These are phyloP conservation scores for Capronia epimyces DNA, from an alignment of 2,329 filamentous ascomycete species.

Conservation along the genomic window DNA sequence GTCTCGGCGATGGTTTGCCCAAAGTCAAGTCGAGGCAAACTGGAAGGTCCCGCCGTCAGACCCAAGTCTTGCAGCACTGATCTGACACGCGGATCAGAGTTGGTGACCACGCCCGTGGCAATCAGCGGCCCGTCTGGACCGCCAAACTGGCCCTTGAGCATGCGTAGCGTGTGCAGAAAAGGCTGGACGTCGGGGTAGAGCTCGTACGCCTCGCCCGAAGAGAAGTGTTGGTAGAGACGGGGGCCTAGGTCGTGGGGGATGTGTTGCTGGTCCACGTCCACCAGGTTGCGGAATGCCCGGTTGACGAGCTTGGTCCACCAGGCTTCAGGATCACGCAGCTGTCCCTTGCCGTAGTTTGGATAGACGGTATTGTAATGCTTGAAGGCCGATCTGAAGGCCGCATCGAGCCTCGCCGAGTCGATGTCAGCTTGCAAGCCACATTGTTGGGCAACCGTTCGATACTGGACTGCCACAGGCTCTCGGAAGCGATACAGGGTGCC, in stretches of 20 bases:
- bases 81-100: slow-evolving; percentile 43
- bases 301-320: slow-evolving; percentile 44
- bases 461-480: slow-evolving; percentile 38
- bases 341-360: slow-evolving; percentile 43
- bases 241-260: slow-evolving; percentile 36
- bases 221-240: slow-evolving; percentile 37
- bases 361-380: slow-evolving; percentile 32
- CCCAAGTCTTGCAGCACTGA: slow-evolving; percentile 39
- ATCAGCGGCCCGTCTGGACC: slow-evolving; percentile 31
- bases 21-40: slow-evolving; percentile 28
- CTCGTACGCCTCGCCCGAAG: slow-evolving; percentile 38
- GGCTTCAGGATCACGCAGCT: slow-evolving; percentile 35
- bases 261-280: slow-evolving; percentile 22
- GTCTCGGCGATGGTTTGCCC: background rate
- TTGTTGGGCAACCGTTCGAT: slow-evolving; percentile 36
- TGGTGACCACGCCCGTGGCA: slow-evolving; percentile 42
- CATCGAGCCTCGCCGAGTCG: slow-evolving; percentile 27
- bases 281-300: slow-evolving; percentile 35
- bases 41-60: slow-evolving; percentile 34
- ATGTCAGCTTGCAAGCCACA: slow-evolving; percentile 32
- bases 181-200: slow-evolving; percentile 38
- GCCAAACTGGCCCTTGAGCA: slow-evolving; percentile 21
- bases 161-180: slow-evolving; percentile 35
- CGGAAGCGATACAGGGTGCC: slow-evolving; percentile 42
- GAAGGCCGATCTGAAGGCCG: slow-evolving; percentile 37